Conservation (phyloP, 2,329 filamentous ascomycete species). For the Beauveria pseudobassiana region DNA sequence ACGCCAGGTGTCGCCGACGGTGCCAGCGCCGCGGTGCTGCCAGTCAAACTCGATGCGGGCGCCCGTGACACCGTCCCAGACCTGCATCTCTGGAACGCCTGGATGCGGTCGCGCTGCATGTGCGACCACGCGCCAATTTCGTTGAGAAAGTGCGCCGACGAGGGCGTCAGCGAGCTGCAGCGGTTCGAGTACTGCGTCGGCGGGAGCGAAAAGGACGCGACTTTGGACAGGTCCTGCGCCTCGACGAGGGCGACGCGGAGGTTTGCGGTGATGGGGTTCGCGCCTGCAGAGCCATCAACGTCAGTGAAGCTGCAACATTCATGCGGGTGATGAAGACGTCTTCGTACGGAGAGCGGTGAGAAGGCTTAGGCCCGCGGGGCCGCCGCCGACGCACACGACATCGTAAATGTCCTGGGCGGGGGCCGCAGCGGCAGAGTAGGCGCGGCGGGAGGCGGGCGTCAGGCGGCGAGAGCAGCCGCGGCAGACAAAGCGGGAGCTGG, state of each 20-base stretch:
- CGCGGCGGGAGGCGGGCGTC: slow-evolving; percentile 28
- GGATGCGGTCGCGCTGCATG: slow-evolving; percentile 63
- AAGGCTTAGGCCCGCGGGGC: slow-evolving; percentile 80
- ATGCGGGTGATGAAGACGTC: not conserved
- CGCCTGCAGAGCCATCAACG: slow-evolving; percentile 41
- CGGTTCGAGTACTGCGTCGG: slow-evolving; percentile 77
- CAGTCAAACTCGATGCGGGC: slow-evolving; percentile 86
- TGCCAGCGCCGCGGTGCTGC: slow-evolving; percentile 33
- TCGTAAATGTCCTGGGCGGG: slow-evolving; percentile 70
- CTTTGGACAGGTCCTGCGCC: slow-evolving; percentile 71
- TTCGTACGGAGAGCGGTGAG: slow-evolving; percentile 66
- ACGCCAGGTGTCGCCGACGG: slow-evolving; percentile 64
- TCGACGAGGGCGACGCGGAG: slow-evolving; percentile 86
- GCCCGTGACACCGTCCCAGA: slow-evolving; percentile 91
- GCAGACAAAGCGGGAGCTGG: slow-evolving; percentile 34
- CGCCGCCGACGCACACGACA: slow-evolving; percentile 85
- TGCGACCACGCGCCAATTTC: slow-evolving; percentile 80
- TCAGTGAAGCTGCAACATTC: too few relatives aligned
- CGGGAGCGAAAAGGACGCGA: slow-evolving; percentile 58
- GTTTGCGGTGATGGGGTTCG: slow-evolving; percentile 65
- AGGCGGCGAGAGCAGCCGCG: slow-evolving; percentile 36
- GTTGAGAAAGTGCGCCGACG: slow-evolving; percentile 75
- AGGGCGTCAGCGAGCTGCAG: slow-evolving; percentile 88
- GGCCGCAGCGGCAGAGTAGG: slow-evolving; percentile 32
- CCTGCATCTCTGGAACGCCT: slow-evolving; percentile 93